Conservation (phyloP, 305 asterid species). For the Ajuga reptans region DNA sequence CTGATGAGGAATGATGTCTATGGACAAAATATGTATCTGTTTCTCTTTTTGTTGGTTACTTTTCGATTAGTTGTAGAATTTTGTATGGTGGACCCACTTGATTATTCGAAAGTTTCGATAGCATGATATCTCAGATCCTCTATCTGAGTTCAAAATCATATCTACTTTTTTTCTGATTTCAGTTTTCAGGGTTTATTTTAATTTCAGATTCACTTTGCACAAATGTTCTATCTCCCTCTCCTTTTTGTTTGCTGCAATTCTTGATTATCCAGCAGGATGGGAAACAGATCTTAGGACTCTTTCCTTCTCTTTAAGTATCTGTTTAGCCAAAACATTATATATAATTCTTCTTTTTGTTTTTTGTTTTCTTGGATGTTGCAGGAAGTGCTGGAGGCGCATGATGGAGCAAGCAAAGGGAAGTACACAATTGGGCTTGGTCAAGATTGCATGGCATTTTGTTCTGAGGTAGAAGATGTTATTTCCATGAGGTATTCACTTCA, state of each 20-base stretch:
- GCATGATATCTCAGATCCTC: slow-evolving; percentile 12
- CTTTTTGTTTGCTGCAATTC: neutral
- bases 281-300: slow-evolving; percentile 23
- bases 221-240: neutral
- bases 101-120: slow-evolving; percentile 15
- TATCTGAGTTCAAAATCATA: neutral
- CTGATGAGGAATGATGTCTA: neutral
- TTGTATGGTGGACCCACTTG: slow-evolving; percentile 22
- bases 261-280: slow-evolving; percentile 9
- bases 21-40: neutral
- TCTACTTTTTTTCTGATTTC: neutral
- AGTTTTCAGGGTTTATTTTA: neutral
- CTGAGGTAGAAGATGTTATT: slow-evolving; percentile 94
- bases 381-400: slow-evolving; percentile 92
- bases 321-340: neutral
- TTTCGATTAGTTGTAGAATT: neutral
- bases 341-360: neutral
- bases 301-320: neutral
- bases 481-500: slow-evolving; percentile 69
- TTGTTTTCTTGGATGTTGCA: slow-evolving; percentile 24
- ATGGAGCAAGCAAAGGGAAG: slow-evolving; percentile 98
- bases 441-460: slow-evolving; percentile 95
- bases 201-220: slow-evolving; percentile 21
- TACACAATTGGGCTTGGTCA: slow-evolving; percentile 99
- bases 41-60: neutral